These are phyloP conservation scores for Fusarium mangiferae DNA, from an alignment of 2,329 filamentous ascomycete genomes.

Conservation along the genomic window DNA sequence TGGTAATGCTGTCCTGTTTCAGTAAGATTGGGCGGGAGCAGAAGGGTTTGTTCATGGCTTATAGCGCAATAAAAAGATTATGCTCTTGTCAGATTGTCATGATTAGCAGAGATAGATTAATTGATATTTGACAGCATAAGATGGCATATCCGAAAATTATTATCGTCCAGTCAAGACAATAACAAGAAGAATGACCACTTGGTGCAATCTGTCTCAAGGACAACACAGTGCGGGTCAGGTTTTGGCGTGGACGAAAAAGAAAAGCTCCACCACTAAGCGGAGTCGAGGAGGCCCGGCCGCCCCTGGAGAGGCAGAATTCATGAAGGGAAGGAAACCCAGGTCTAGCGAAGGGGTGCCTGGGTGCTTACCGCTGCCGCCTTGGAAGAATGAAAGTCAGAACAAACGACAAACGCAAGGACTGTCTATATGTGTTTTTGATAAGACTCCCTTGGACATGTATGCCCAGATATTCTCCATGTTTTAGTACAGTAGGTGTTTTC, in stretches of 20 bases:
- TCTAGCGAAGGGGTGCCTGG: background rate
- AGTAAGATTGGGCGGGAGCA: constrained; percentile 28
- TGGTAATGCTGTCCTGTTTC: constrained; percentile 30
- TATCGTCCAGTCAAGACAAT: constrained; percentile 16
- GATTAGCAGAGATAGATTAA: constrained; percentile 22
- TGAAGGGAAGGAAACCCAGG: constrained; percentile 6
- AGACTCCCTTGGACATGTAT: background rate
- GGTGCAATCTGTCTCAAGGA: constrained; percentile 31
- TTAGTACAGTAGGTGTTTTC: background rate
- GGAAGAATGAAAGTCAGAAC: background rate
- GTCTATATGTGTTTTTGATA: background rate
- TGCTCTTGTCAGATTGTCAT: constrained; percentile 5
- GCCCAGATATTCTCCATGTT: background rate
- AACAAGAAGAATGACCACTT: constrained; percentile 18
- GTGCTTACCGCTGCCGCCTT: background rate
- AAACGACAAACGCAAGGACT: background rate
- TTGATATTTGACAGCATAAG: constrained; percentile 16
- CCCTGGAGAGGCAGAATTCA: constrained; percentile 21
- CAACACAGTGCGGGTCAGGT: constrained; percentile 31
- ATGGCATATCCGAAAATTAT: constrained; percentile 22
- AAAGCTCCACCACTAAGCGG: constrained; percentile 18
- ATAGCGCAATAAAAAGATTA: background rate
- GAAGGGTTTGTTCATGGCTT: background rate
- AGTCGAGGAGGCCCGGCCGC: constrained; percentile 25
- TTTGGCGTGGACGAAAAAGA: constrained; percentile 3